phyloP scores from a whole-genome alignment of 331 rosid genomes.

The Quercus tomentella region DNA sequence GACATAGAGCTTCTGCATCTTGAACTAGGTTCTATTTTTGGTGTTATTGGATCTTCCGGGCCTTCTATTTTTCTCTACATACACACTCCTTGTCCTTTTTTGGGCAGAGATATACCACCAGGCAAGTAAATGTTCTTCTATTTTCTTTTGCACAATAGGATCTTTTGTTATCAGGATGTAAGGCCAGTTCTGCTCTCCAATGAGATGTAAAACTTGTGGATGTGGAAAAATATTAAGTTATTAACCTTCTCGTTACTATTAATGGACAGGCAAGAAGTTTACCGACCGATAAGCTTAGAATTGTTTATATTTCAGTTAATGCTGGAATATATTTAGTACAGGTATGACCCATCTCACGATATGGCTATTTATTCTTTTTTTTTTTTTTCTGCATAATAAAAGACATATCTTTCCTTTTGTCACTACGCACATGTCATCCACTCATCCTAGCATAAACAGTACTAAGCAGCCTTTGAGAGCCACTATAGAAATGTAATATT shows the following conservation, averaged over 20 bases:
- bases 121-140: constrained; percentile 39
- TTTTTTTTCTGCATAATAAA: background rate
- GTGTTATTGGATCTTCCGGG: constrained; percentile 84
- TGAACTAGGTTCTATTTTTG: constrained; percentile 61
- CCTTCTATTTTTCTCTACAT: constrained; percentile 84
- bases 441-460: background rate
- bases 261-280: constrained; percentile 82
- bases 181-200: background rate
- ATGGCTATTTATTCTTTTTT: too few relatives aligned
- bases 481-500: background rate
- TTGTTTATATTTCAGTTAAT: constrained; percentile 64
- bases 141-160: background rate
- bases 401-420: background rate
- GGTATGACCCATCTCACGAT: constrained; percentile 39
- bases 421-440: constrained; percentile 8
- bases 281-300: constrained; percentile 81
- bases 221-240: background rate
- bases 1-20: constrained; percentile 21
- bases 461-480: background rate
- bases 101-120: constrained; percentile 99
- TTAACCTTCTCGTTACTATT: constrained; percentile 2
- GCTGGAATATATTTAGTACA: constrained; percentile 66
- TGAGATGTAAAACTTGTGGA: background rate
- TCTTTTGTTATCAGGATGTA: background rate
- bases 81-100: constrained; percentile 86